Evolutionary conservation across 179 eudicot species (phyloP).

Genomic region (Beta macrorhiza): DNA sequence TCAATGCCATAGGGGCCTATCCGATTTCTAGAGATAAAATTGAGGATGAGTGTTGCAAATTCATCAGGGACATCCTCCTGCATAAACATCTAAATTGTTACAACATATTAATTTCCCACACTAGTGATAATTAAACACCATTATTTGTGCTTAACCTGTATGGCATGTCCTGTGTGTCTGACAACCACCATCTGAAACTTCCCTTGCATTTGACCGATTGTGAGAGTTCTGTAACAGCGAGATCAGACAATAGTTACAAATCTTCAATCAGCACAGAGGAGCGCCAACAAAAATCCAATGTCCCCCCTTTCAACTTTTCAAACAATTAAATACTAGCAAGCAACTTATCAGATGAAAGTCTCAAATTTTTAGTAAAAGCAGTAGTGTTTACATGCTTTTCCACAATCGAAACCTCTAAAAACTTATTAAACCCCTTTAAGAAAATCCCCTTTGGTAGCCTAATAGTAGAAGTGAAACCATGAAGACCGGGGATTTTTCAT

Average conservation of each 20-base stretch:
- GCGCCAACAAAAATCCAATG: no score
- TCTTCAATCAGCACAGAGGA: not conserved
- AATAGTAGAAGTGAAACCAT: no score
- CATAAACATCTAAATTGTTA: constrained; percentile 1
- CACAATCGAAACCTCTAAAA: no score
- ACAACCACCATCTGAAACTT: constrained; percentile 96
- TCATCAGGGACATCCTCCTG: constrained; percentile 97
- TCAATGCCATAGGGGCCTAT: constrained; percentile 84
- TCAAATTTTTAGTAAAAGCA: no score
- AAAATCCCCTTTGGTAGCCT: no score
- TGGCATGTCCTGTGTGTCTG: constrained; percentile 93
- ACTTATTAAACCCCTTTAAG: no score
- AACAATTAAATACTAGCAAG: no score
- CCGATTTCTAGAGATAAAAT: constrained; percentile 75
- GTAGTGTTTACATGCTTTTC: no score
- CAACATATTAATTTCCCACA: not conserved
- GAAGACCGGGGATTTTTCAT: no score
- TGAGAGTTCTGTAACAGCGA: constrained; percentile 59
- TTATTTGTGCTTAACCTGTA: constrained; percentile 55
- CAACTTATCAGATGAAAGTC: no score
- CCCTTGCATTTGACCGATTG: constrained; percentile 99
- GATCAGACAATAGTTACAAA: constrained; percentile 8
- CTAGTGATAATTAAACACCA: not conserved
- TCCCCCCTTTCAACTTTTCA: no score
- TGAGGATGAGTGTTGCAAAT: constrained; percentile 63